Conservation (phyloP, 192 early-diverging fungal genomes). For the Coemansia sp. region DNA sequence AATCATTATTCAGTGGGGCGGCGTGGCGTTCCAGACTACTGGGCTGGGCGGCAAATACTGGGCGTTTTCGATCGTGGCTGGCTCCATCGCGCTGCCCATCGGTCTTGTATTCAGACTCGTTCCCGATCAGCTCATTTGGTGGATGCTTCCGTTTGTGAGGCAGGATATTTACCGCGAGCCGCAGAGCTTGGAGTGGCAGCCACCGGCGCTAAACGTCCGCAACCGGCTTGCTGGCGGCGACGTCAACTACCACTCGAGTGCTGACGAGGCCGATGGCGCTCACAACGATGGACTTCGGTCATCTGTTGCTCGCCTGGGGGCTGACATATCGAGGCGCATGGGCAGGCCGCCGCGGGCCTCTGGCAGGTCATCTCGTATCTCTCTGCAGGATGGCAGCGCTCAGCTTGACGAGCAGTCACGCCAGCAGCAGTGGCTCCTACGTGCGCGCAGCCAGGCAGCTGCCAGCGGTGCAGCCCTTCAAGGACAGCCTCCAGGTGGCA, state of each 20-base stretch:
- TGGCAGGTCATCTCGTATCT: not conserved
- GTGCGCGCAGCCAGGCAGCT: not conserved
- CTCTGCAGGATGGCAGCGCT: not conserved
- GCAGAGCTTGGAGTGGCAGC: slow-evolving; percentile 48
- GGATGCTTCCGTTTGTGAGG: slow-evolving; percentile 51
- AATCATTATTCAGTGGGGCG: slow-evolving; percentile 89
- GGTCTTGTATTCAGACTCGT: slow-evolving; percentile 84
- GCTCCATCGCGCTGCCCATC: slow-evolving; percentile 76
- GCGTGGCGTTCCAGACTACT: slow-evolving; percentile 76
- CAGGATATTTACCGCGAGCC: slow-evolving; percentile 52
- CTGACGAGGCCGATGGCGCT: slow-evolving; percentile 2
- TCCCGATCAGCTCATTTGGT: slow-evolving; percentile 67
- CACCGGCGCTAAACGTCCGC: slow-evolving; percentile 50
- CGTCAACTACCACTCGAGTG: not conserved
- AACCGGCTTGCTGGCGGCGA: slow-evolving; percentile 36
- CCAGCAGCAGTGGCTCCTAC: not conserved
- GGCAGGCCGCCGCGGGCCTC: slow-evolving; percentile 6
- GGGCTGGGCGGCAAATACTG: slow-evolving; percentile 71
- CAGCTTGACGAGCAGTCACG: not conserved
- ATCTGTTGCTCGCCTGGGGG: slow-evolving; percentile 33
- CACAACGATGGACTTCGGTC: slow-evolving; percentile 24
- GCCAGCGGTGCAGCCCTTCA: not conserved
- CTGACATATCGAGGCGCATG: slow-evolving; percentile 23
- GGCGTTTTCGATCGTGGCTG: slow-evolving; percentile 78
- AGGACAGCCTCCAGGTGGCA: not conserved